These are phyloP conservation scores for Coccomyxa sp. DNA, from an alignment of 139 green algal genomes.

Conservation along the genomic window DNA sequence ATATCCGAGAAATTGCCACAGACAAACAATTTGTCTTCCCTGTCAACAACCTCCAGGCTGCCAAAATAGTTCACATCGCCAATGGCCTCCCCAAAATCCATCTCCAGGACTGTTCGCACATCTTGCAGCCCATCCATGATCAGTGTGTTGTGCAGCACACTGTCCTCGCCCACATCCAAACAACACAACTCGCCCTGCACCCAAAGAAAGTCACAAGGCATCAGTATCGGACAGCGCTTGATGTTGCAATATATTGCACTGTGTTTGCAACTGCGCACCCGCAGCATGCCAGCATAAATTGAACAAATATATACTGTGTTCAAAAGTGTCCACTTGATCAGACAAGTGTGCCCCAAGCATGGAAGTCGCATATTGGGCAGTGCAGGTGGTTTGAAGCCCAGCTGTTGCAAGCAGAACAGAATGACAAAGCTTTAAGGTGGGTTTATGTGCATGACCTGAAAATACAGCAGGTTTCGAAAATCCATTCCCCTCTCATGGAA, in stretches of 20 bases:
- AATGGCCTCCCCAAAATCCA: slow-evolving; percentile 11
- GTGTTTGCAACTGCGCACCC: neutral
- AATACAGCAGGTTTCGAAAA: slow-evolving; percentile 35
- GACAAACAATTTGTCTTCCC: neutral
- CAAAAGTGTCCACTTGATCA: neutral
- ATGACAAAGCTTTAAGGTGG: too few species aligned
- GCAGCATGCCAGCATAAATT: neutral
- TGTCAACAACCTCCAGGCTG: neutral
- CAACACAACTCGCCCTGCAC: slow-evolving; percentile 30
- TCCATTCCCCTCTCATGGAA: slow-evolving; percentile 26
- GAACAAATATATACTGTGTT: neutral
- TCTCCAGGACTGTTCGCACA: slow-evolving; percentile 17
- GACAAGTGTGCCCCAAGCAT: too few species aligned
- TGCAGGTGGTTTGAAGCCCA: too few species aligned
- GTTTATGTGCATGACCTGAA: slow-evolving; percentile 9
- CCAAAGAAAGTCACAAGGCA: neutral
- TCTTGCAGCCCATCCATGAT: slow-evolving; percentile 28
- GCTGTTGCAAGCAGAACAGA: too few species aligned
- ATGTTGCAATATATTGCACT: neutral
- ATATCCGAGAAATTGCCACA: neutral
- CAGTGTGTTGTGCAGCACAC: slow-evolving; percentile 23
- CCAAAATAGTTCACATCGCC: slow-evolving; percentile 23
- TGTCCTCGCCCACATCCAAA: slow-evolving; percentile 27
- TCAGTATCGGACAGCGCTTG: neutral
- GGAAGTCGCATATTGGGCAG: too few species aligned